These are phyloP conservation scores for Clarireedia homoeocarpa DNA, from an alignment of 2,329 filamentous ascomycete species.

Conservation along the genomic window DNA sequence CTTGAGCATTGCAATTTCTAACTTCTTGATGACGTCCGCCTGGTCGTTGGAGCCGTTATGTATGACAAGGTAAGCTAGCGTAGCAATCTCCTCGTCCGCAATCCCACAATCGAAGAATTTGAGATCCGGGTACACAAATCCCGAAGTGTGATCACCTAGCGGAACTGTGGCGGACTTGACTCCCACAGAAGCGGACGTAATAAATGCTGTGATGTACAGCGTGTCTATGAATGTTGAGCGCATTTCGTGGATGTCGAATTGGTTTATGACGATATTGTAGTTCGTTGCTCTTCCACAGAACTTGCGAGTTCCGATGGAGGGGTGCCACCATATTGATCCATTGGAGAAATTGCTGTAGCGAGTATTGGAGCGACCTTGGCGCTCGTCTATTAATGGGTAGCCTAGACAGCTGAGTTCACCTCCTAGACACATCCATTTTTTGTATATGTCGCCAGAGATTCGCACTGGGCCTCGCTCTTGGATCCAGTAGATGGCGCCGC, in stretches of 20 bases:
- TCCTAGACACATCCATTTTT: neutral
- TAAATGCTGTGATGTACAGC: neutral
- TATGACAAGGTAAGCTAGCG: neutral
- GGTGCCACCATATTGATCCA: slow-evolving; percentile 4
- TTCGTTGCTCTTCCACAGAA: neutral
- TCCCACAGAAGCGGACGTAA: neutral
- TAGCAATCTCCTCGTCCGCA: neutral
- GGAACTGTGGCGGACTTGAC: neutral
- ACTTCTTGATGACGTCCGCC: neutral
- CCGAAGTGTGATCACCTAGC: neutral
- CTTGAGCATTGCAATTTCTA: neutral
- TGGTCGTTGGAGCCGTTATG: neutral
- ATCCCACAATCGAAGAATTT: neutral
- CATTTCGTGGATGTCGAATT: neutral
- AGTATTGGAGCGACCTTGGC: neutral
- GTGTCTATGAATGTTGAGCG: neutral
- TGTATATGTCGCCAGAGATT: neutral
- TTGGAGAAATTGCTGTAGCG: neutral
- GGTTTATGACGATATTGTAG: neutral
- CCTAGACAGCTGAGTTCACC: neutral
- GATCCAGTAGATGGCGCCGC: neutral
- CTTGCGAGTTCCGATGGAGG: neutral
- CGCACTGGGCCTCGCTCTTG: neutral
- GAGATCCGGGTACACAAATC: neutral
- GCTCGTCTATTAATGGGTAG: neutral